Evolutionary conservation across 129 eudicot genomes (phyloP).

Genomic region (Sambucus nigra): DNA sequence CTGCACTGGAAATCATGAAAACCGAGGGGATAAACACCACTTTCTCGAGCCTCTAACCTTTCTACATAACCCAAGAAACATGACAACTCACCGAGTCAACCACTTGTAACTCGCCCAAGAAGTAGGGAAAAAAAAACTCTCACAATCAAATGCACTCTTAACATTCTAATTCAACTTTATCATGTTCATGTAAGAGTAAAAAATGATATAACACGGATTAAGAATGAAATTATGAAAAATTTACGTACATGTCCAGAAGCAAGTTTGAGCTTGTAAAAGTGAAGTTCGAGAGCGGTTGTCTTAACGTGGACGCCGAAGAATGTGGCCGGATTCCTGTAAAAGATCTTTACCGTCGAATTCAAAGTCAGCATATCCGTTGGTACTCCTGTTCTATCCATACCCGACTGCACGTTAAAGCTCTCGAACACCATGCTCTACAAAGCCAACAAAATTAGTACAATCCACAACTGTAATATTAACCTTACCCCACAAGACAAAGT

Average conservation of each 20-base stretch:
- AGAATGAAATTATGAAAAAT: background rate
- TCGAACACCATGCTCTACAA: constrained; percentile 68
- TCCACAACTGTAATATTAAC: too few relatives aligned
- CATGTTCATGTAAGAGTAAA: constrained; percentile 10
- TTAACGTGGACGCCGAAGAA: constrained; percentile 90
- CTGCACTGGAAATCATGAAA: too few relatives aligned
- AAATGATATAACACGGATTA: constrained; percentile 7
- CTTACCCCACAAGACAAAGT: constrained; percentile 8
- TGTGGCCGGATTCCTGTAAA: constrained; percentile 61
- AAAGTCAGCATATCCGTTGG: constrained; percentile 86
- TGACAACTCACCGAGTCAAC: too few relatives aligned
- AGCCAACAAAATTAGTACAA: constrained; percentile 1
- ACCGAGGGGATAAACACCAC: too few relatives aligned
- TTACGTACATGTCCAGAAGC: constrained; percentile 74
- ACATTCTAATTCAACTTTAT: background rate
- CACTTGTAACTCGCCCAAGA: too few relatives aligned
- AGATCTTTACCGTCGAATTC: constrained; percentile 73
- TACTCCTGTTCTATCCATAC: constrained; percentile 75
- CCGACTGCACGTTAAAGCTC: constrained; percentile 70
- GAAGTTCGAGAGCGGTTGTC: constrained; percentile 60
- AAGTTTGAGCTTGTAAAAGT: constrained; percentile 54
- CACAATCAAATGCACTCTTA: constrained; percentile 7
- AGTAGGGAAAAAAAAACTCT: background rate
- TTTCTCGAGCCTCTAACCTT: too few relatives aligned
- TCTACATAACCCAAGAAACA: too few relatives aligned